A percentile compares a stretch with the other conserved stretches of the same genome.
These are phyloP conservation scores for Sporisorium sorghi DNA, from an alignment of 1,284 basidiomycete genomes.

Conservation along the genomic window DNA sequence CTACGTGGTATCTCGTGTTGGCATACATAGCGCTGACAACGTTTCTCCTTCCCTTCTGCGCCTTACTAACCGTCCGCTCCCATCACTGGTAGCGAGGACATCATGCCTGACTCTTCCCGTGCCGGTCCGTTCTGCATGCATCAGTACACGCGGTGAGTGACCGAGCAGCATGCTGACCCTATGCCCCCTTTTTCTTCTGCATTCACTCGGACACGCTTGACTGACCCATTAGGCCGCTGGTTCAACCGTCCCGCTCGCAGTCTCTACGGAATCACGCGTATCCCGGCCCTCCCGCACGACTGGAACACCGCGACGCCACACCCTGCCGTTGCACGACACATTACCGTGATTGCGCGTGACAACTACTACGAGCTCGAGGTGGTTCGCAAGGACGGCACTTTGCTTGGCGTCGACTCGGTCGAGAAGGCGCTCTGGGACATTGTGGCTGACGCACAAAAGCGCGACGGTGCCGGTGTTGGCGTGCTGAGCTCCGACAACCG, in stretches of 20 bases:
- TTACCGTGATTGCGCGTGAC: slow-evolving; percentile 82
- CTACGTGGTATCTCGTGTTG: too few species aligned
- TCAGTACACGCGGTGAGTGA: slow-evolving; percentile 73
- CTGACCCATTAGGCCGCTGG: slow-evolving; percentile 52
- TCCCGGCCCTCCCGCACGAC: slow-evolving; percentile 71
- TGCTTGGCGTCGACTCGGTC: slow-evolving; percentile 75
- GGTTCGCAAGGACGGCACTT: slow-evolving; percentile 54
- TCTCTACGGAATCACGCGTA: slow-evolving; percentile 68
- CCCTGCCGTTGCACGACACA: slow-evolving; percentile 74
- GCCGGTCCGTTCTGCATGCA: slow-evolving; percentile 75
- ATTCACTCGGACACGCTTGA: slow-evolving; percentile 10
- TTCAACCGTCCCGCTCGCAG: slow-evolving; percentile 76
- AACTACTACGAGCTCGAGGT: slow-evolving; percentile 85
- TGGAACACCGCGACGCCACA: slow-evolving; percentile 67
- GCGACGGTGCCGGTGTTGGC: slow-evolving; percentile 75
- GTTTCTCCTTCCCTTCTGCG: not conserved
- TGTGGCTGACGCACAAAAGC: slow-evolving; percentile 77
- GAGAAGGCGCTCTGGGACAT: slow-evolving; percentile 78
- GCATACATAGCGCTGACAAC: slow-evolving; percentile 14
- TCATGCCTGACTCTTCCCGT: slow-evolving; percentile 73
- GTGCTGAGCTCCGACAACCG: slow-evolving; percentile 83
- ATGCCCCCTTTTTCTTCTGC: slow-evolving; percentile 18
- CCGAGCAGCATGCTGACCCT: slow-evolving; percentile 39
- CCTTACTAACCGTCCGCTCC: not conserved
- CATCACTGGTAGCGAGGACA: slow-evolving; percentile 71